phyloP scores from a whole-genome alignment of 1,139 yeast species.

The Torulaspora globosa region DNA sequence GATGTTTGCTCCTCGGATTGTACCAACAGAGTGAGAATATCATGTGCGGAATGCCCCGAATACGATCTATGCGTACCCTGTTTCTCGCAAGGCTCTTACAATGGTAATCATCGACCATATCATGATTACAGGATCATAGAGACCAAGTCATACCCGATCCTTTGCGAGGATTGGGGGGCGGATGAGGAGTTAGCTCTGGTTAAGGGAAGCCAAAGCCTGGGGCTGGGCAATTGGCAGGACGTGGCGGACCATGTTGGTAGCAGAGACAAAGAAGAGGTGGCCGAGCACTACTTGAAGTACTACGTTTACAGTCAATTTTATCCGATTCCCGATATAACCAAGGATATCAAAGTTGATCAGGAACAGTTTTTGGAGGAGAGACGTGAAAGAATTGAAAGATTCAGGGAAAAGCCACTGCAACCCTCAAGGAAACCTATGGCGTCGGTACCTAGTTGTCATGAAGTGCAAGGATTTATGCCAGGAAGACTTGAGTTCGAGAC shows the following conservation, averaged over 20 bases:
- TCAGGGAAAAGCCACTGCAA: conserved; percentile 65
- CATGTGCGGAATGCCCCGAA: conserved; percentile 89
- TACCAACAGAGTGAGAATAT: conserved; percentile 81
- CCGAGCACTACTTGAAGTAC: conserved; percentile 66
- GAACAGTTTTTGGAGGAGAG: conserved; percentile 66
- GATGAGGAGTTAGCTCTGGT: conserved; percentile 87
- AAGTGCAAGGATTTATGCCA: conserved; percentile 97
- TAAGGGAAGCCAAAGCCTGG: conserved; percentile 87
- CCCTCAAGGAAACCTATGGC: conserved; percentile 86
- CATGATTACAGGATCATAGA: conserved; percentile 91
- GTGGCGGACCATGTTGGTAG: conserved; percentile 93
- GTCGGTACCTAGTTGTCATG: conserved; percentile 94
- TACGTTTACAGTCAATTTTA: conserved; percentile 68
- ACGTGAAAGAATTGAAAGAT: conserved; percentile 64
- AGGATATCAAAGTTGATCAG: conserved; percentile 63
- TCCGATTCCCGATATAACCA: conserved; percentile 78
- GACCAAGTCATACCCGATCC: conserved; percentile 91
- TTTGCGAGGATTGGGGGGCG: conserved; percentile 94
- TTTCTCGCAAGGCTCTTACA: conserved; percentile 75
- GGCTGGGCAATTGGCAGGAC: conserved; percentile 97
- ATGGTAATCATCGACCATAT: conserved; percentile 88
- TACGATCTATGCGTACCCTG: conserved; percentile 97
- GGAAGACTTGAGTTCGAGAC: conserved; percentile 95
- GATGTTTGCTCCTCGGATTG: conserved; percentile 95
- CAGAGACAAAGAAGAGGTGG: conserved; percentile 86